A percentile compares a stretch with the other conserved stretches of the same genome.
phyloP scores from a whole-genome alignment of 2,329 filamentous ascomycete genomes.

The Biscogniauxia mediterranea region DNA sequence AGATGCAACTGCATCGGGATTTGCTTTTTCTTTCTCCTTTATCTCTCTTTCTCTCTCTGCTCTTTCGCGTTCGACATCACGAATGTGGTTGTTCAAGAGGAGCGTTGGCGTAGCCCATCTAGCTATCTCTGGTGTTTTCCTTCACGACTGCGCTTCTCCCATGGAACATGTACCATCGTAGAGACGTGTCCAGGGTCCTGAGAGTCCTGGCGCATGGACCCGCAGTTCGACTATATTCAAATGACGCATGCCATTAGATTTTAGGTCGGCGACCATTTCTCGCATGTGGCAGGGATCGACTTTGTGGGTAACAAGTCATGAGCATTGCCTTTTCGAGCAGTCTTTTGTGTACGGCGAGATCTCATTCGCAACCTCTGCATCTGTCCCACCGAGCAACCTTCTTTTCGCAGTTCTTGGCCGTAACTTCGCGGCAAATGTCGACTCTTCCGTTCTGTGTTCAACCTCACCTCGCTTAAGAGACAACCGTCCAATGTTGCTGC shows the following conservation, averaged over 20 bases:
- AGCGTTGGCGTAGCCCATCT: not conserved
- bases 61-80: not conserved
- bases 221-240: constrained; percentile 16
- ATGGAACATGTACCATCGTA: constrained; percentile 2
- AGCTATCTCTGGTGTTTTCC: not conserved
- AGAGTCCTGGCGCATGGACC: constrained; percentile 24
- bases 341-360: constrained; percentile 5
- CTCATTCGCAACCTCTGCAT: constrained; percentile 17
- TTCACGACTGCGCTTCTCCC: not conserved
- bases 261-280: constrained; percentile 6
- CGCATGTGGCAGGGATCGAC: constrained; percentile 24
- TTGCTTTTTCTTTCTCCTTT: not conserved
- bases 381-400: constrained; percentile 20
- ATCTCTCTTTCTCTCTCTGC: not conserved
- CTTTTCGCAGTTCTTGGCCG: constrained; percentile 25
- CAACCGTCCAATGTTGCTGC: constrained; percentile 23
- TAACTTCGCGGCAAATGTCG: constrained; percentile 20
- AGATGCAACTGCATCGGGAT: not conserved
- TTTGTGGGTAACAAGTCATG: constrained; percentile 11
- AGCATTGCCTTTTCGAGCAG: not conserved
- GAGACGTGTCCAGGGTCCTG: constrained; percentile 18
- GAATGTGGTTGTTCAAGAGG: not conserved
- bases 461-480: constrained; percentile 8
- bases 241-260: not conserved
- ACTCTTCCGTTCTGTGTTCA: constrained; percentile 18